These are phyloP conservation scores for Lepraria neglecta DNA, from an alignment of 495 filamentous ascomycete genomes.

Conservation along the genomic window DNA sequence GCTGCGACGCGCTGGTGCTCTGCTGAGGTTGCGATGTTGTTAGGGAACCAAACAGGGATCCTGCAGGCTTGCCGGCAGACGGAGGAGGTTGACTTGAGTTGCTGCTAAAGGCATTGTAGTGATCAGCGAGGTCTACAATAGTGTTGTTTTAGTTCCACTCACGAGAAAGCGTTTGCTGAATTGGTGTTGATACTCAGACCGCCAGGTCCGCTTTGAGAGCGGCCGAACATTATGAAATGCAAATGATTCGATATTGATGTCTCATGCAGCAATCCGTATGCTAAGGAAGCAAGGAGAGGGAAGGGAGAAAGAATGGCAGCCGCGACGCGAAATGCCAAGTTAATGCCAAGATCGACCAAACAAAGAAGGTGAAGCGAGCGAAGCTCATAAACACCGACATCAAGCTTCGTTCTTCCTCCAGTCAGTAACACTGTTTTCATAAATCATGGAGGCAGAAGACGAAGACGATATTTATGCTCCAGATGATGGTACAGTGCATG, in stretches of 20 bases:
- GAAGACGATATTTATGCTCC: slow-evolving; percentile 52
- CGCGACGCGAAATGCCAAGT: slow-evolving; percentile 6
- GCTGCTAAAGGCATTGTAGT: slow-evolving; percentile 1
- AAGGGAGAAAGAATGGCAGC: slow-evolving; percentile 1
- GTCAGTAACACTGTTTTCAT: not conserved
- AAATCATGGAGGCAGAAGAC: slow-evolving; percentile 40
- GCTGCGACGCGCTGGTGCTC: slow-evolving; percentile 25
- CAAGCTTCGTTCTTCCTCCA: not conserved
- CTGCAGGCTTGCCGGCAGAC: slow-evolving; percentile 15
- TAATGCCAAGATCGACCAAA: not conserved
- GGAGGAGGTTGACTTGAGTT: slow-evolving; percentile 17
- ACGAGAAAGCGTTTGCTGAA: slow-evolving; percentile 66
- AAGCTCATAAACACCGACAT: not conserved
- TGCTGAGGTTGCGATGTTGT: slow-evolving; percentile 17
- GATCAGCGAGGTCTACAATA: not conserved
- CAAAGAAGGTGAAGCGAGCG: not conserved
- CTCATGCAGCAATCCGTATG: not conserved
- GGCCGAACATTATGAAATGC: slow-evolving; percentile 24
- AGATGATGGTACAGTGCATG: slow-evolving; percentile 37
- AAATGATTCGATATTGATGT: not conserved
- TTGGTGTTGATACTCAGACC: slow-evolving; percentile 75
- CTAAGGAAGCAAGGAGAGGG: not conserved
- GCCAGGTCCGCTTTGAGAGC: slow-evolving; percentile 31
- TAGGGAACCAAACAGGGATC: slow-evolving; percentile 30
- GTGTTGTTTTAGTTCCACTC: slow-evolving; percentile 35